Evolutionary conservation across 2,329 filamentous ascomycete genomes (phyloP).

Genomic region (Sclerotinia glacialis): DNA sequence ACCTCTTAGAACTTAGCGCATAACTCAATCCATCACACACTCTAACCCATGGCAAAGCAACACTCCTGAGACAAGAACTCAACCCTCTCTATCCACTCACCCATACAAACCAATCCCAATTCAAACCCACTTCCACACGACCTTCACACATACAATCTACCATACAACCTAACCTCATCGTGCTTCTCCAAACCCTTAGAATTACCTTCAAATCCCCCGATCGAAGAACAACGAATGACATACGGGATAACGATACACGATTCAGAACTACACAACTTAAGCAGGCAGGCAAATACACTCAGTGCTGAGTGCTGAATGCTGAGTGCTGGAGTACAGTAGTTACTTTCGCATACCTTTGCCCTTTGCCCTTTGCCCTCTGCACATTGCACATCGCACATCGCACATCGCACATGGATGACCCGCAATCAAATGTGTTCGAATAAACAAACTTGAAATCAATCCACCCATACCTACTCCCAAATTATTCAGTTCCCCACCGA

Average conservation of each 20-base stretch:
- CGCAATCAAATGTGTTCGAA: constrained; percentile 13
- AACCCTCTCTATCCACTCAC: not conserved
- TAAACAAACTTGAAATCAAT: constrained; percentile 5
- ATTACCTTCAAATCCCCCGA: not conserved
- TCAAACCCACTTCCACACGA: constrained; percentile 9
- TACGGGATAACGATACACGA: not conserved
- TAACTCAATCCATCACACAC: constrained; percentile 8
- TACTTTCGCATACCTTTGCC: not conserved
- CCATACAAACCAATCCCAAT: constrained; percentile 6
- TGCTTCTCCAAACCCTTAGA: not conserved
- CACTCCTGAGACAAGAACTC: constrained; percentile 20
- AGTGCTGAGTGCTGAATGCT: too few relatives aligned
- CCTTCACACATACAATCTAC: constrained; percentile 7
- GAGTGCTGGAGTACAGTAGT: not conserved
- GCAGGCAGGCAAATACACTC: not conserved
- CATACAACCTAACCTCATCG: not conserved
- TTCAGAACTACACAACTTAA: not conserved
- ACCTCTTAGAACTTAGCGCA: constrained; percentile 10
- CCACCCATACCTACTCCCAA: not conserved
- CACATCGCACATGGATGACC: not conserved
- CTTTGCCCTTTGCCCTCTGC: not conserved
- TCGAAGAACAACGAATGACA: not conserved
- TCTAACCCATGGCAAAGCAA: not conserved
- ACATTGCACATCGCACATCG: not conserved
- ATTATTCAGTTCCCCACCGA: constrained; percentile 17